Evolutionary conservation across 2,329 filamentous ascomycete species (phyloP), one percentile per base, ranked within the genome.

Genomic region (Neonectria punicea): DNA sequence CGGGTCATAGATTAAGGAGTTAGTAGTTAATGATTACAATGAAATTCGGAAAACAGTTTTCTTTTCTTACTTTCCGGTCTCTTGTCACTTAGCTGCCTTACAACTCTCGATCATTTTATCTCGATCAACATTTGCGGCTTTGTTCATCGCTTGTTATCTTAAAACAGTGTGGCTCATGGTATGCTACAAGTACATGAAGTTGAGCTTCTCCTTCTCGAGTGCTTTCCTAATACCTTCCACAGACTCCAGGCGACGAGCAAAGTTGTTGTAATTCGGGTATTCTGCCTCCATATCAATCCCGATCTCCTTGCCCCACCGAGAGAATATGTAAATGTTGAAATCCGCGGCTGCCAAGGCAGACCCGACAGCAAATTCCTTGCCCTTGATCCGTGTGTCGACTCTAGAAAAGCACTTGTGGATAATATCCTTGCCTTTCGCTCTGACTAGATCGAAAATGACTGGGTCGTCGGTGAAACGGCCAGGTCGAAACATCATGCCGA

Each of bases 401-500:
- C 56, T 60, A 3, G 25, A 25, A 4, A 69, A 70, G 0, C 47
- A 63, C 1, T 66, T 54, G 0, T 44, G 44, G 1, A 73, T 41
- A 0, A 47, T 1, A 0, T 43, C 32, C 8, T 11, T 61, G 0
- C 70, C 71, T 5, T 68, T 73, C 0, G 5, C 18, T 1, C 47
- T 50, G 8, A 73, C 51, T 0, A 25, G 28, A 1, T 63, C 49
- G 1, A 62, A 57, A 1, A 18, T 14, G 0, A 59, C 53, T 7
- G 67, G 22, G 1, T 72, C 72, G 14, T 74, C 68, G 0, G 65
- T 72, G 55, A 75, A 80, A 1, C 78, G 67, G 1, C 32, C 46
- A 0, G 78, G 77, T 9, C 73, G 68, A 6, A 70, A 60, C 2
- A 67, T 54, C 34, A 73, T 73, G 6, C 61, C 75, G 22, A 72